A percentile compares a stretch with the other conserved stretches of the same genome.
Evolutionary conservation across 768 basidiomycete species (phyloP).

Genomic region (Serendipita indica): DNA sequence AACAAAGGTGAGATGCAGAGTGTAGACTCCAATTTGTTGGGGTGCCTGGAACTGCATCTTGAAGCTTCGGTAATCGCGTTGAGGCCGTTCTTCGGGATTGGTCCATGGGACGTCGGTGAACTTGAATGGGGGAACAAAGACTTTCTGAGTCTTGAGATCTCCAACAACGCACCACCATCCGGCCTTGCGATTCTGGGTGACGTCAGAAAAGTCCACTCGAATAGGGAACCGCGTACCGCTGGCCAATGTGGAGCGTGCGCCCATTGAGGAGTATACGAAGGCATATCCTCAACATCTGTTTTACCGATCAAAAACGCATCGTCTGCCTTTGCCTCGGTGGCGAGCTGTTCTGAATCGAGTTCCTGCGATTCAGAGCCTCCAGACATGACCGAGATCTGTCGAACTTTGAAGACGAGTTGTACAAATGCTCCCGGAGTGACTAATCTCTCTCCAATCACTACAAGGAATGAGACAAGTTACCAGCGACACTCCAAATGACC

Average conservation of each 20-base stretch:
- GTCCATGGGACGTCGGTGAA: slow-evolving; percentile 64
- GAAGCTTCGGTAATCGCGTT: slow-evolving; percentile 62
- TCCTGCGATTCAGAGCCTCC: slow-evolving; percentile 23
- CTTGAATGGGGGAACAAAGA: slow-evolving; percentile 77
- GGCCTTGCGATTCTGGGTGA: slow-evolving; percentile 62
- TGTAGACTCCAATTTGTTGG: slow-evolving; percentile 63
- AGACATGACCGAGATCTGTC: slow-evolving; percentile 30
- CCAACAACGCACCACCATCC: slow-evolving; percentile 86
- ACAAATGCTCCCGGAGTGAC: slow-evolving; percentile 84
- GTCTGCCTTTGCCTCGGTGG: slow-evolving; percentile 45
- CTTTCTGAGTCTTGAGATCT: slow-evolving; percentile 68
- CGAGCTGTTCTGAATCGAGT: slow-evolving; percentile 30
- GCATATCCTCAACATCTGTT: slow-evolving; percentile 46
- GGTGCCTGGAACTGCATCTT: slow-evolving; percentile 94
- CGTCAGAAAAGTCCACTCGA: not conserved
- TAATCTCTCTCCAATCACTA: slow-evolving; percentile 81
- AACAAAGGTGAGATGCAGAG: slow-evolving; percentile 74
- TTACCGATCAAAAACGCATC: slow-evolving; percentile 52
- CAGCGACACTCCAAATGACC: slow-evolving; percentile 12
- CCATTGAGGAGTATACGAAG: slow-evolving; percentile 29
- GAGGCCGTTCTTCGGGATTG: slow-evolving; percentile 27
- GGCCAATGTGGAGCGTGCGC: slow-evolving; percentile 96
- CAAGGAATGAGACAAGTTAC: slow-evolving; percentile 1
- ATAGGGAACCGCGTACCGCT: slow-evolving; percentile 34
- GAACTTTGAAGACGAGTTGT: slow-evolving; percentile 70